Conservation (phyloP, 345 rosid genomes). For the Schrenkiella parvula region DNA sequence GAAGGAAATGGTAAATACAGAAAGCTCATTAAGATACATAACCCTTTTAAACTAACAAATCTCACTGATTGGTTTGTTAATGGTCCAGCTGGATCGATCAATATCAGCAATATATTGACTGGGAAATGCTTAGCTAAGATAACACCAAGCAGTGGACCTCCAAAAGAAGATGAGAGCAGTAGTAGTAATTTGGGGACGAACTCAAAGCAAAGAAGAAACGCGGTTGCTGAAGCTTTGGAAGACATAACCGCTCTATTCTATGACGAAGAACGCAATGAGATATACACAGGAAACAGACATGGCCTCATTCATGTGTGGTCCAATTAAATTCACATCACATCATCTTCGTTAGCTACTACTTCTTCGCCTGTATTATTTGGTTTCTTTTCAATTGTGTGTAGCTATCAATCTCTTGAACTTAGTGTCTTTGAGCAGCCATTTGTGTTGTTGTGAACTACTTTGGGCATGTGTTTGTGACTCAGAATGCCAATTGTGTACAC, state of each 20-base stretch:
- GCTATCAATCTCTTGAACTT: constrained; percentile 12
- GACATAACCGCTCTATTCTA: constrained; percentile 90
- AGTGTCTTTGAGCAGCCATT: constrained; percentile 4
- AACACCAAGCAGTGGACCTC: constrained; percentile 52
- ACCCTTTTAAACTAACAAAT: neutral
- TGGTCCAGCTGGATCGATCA: constrained; percentile 75
- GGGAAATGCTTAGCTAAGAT: constrained; percentile 95
- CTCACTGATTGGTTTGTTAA: neutral
- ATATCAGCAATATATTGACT: constrained; percentile 84
- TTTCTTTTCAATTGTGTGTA: constrained; percentile 21
- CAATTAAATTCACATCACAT: constrained; percentile 48
- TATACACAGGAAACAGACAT: constrained; percentile 74
- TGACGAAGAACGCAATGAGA: constrained; percentile 89
- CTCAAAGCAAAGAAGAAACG: constrained; percentile 47
- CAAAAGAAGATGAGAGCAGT: constrained; percentile 44
- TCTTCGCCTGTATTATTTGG: constrained; percentile 6
- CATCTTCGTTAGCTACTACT: constrained; percentile 6
- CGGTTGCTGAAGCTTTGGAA: constrained; percentile 72
- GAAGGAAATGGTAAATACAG: constrained; percentile 68
- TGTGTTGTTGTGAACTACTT: constrained; percentile 11
- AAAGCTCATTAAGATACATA: neutral
- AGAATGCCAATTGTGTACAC: constrained; percentile 16
- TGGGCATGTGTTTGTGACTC: constrained; percentile 22
- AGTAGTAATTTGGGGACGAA: constrained; percentile 25
- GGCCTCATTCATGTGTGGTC: constrained; percentile 93